Evolutionary conservation across 2,329 filamentous ascomycete genomes (phyloP).

Genomic region (Phoma sp.): DNA sequence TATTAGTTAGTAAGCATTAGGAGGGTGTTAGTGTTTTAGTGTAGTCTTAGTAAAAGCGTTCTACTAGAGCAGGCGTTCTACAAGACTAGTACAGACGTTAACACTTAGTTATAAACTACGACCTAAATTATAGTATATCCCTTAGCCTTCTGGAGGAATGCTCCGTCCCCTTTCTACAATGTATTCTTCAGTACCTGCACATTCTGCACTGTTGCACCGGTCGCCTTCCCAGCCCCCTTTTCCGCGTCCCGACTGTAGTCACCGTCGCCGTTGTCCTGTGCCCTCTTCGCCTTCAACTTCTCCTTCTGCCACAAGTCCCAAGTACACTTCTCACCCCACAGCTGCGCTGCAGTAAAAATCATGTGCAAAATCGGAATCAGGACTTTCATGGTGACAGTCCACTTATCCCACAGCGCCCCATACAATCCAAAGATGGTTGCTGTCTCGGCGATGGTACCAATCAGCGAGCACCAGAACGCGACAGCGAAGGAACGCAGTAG

Average conservation of each 20-base stretch:
- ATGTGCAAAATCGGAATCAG: constrained; percentile 12
- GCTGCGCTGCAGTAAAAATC: constrained; percentile 13
- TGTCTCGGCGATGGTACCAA: constrained; percentile 13
- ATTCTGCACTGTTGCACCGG: background rate
- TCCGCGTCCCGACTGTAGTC: background rate
- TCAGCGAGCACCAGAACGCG: constrained; percentile 11
- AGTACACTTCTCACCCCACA: constrained; percentile 16
- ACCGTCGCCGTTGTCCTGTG: background rate
- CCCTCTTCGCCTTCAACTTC: background rate
- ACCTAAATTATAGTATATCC: too few relatives aligned
- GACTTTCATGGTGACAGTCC: constrained; percentile 16
- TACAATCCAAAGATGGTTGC: constrained; percentile 12
- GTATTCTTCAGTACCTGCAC: background rate
- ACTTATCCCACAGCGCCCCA: constrained; percentile 4
- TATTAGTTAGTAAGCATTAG: too few relatives aligned
- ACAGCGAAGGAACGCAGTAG: constrained; percentile 5
- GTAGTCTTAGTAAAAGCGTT: too few relatives aligned
- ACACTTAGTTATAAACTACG: too few relatives aligned
- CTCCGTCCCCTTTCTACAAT: too few relatives aligned
- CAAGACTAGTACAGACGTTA: too few relatives aligned
- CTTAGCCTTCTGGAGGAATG: too few relatives aligned
- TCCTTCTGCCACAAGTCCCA: constrained; percentile 14
- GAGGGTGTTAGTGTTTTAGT: too few relatives aligned
- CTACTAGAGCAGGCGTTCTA: too few relatives aligned
- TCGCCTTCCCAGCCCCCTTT: background rate